phyloP scores from a whole-genome alignment of 129 eudicot genomes.

The Escallonia rubra region DNA sequence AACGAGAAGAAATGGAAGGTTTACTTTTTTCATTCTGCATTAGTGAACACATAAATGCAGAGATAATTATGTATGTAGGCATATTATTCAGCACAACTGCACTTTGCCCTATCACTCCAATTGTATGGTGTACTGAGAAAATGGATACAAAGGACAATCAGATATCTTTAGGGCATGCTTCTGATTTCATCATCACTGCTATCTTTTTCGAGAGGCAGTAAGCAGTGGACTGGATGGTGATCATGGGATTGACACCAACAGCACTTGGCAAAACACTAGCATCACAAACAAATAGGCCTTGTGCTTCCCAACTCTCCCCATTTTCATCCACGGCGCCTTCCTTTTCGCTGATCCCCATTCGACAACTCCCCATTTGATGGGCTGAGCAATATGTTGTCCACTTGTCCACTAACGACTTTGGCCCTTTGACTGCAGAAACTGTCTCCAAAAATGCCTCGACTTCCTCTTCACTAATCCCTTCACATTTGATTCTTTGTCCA shows the following conservation, averaged over 20 bases:
- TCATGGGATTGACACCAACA: conserved; percentile 94
- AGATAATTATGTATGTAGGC: no score
- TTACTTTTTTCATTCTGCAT: no score
- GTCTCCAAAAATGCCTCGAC: conserved; percentile 59
- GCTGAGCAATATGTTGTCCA: conserved; percentile 79
- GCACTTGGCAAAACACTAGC: conserved; percentile 78
- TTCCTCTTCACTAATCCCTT: conserved; percentile 40
- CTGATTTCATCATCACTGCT: conserved; percentile 23
- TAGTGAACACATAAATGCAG: no score
- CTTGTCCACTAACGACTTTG: conserved; percentile 40
- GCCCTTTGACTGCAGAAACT: conserved; percentile 56
- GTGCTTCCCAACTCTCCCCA: conserved; percentile 95
- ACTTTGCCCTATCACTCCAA: no score
- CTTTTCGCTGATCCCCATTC: conserved; percentile 59
- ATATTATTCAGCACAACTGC: no score
- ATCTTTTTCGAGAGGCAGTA: conserved; percentile 66
- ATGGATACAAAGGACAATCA: no score
- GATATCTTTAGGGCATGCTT: background rate
- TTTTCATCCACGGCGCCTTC: conserved; percentile 84
- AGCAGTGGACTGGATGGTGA: conserved; percentile 82
- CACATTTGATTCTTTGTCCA: conserved; percentile 52
- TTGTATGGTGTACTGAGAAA: no score
- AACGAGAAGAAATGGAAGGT: no score
- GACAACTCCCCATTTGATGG: conserved; percentile 96
- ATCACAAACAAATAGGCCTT: conserved; percentile 83